These are phyloP conservation scores for Asclepias syriaca DNA, from an alignment of 257 asterid species.

Conservation along the genomic window DNA sequence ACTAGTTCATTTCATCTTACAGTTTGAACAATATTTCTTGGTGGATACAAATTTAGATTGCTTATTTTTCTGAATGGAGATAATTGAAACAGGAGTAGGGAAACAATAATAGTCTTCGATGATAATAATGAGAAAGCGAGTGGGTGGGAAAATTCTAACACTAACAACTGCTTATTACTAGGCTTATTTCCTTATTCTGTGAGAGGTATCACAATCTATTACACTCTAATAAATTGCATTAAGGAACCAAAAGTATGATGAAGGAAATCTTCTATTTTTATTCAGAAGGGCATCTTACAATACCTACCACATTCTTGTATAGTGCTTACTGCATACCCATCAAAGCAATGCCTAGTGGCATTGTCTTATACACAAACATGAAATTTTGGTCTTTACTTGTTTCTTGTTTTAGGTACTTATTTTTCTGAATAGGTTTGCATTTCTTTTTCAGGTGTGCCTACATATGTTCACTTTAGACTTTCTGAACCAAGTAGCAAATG, in stretches of 20 bases:
- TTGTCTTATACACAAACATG: neutral
- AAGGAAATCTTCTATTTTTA: neutral
- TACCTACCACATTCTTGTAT: neutral
- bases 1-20: neutral
- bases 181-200: neutral
- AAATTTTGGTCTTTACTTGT: neutral
- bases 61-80: neutral
- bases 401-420: neutral
- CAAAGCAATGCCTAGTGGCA: neutral
- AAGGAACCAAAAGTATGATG: neutral
- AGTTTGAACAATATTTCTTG: neutral
- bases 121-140: neutral
- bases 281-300: neutral
- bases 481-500: conserved; percentile 90
- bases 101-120: neutral
- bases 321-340: neutral
- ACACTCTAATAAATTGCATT: neutral
- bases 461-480: conserved; percentile 93
- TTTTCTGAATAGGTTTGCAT: neutral
- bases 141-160: neutral
- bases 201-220: neutral
- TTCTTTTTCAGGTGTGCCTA: conserved; percentile 75
- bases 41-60: neutral
- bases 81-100: neutral
- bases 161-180: neutral